Base-by-base conservation (phyloP, 208 protist species). In the Porcisia deanei region DNA sequence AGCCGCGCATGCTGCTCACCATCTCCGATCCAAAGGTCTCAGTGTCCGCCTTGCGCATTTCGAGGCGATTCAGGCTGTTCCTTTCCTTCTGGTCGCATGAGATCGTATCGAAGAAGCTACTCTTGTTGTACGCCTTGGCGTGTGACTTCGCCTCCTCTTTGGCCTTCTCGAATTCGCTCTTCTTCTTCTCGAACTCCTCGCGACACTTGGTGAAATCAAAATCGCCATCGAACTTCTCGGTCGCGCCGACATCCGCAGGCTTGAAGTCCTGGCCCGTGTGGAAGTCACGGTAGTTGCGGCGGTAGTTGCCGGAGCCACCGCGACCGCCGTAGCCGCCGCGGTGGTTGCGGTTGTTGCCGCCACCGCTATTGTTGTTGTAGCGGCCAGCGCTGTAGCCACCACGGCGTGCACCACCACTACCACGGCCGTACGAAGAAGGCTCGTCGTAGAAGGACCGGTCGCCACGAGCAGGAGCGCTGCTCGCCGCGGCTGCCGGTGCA, bases 171-270 rank as follows among this genome's bases (percentile, higher is more conserved):
- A 96, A 94, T 81, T 96, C 91, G 39, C 83, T 92, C 82, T 94
- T 94, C 81, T 96, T 96, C 86, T 91, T 93, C 88, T 97, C 92
- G 67, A 97, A 95, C 87, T 96, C 91, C 85, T 96, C 88, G 30
- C 86, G 84, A 75, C 81, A 85, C 85, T 94, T 94, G 37, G 64
- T 63, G 81, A 97, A 97, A 81, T 97, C 94, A 81, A 97, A 97
- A 57, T 97, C 94, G 55, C 91, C 92, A 58, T 96, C 90, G 77
- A 97, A 95, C 81, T 93, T 83, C 80, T 94, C 91, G 76, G 92
- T 90, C 55, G 83, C 77, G n/a, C 80, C 77, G 30, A 85, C 87
- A 2, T 81, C 83, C 58, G 83, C 85, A 14, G 85, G 84, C 66
- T 83, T 80, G 79, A 96, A 97, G 77, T 97, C 91, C 79, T 85